Percentiles rank a stretch among this genome's conserved stretches.
Conservation (phyloP, 768 basidiomycete species). For the Boletus rubescentipes region DNA sequence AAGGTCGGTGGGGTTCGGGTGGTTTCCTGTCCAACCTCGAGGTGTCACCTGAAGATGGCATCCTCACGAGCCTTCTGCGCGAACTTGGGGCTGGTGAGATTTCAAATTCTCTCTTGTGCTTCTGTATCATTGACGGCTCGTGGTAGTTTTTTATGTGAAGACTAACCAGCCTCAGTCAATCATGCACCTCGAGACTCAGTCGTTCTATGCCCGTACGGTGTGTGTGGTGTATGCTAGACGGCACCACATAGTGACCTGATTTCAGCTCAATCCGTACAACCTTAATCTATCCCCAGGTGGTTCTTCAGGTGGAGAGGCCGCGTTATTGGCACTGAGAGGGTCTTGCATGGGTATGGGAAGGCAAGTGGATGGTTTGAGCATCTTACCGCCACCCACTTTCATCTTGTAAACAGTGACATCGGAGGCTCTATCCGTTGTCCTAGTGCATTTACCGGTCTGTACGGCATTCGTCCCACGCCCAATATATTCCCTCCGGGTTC, state of each 20-base stretch:
- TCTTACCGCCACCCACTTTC: neutral
- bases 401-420: conserved; percentile 19
- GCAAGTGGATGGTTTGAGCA: conserved; percentile 16
- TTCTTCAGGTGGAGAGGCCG: conserved; percentile 53
- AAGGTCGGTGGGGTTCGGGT: conserved; percentile 38
- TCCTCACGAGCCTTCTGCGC: conserved; percentile 38
- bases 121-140: conserved; percentile 4
- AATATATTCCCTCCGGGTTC: conserved; percentile 27
- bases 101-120: neutral
- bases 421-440: conserved; percentile 43
- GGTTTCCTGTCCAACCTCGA: conserved; percentile 34
- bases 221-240: neutral
- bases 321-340: conserved; percentile 46
- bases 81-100: conserved; percentile 42
- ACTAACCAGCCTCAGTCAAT: conserved; percentile 45
- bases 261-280: conserved; percentile 46
- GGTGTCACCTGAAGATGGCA: conserved; percentile 26
- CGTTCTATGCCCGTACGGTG: conserved; percentile 34
- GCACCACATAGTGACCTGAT: neutral
- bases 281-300: conserved; percentile 45
- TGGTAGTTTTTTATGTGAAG: conserved; percentile 41
- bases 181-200: conserved; percentile 39
- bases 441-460: conserved; percentile 37
- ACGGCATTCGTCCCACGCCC: conserved; percentile 41
- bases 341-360: conserved; percentile 46